phyloP scores from a whole-genome alignment of 371 early-diverging fungal genomes.

The Mucor plumbeus region DNA sequence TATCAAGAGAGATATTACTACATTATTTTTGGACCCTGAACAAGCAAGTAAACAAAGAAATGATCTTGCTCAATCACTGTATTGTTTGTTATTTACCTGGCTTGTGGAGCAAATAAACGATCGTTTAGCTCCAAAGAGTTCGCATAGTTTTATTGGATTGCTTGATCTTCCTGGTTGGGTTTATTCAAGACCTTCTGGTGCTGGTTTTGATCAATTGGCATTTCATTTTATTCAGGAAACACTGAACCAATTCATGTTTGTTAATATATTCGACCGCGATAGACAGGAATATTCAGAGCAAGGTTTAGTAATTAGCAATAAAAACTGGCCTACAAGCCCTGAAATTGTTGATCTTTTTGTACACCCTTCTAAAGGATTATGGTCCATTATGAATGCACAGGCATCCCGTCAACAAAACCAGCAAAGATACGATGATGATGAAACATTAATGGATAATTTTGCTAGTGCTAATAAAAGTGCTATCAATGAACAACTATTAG shows the following conservation, averaged over 20 bases:
- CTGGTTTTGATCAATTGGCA: constrained; percentile 75
- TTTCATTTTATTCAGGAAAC: constrained; percentile 85
- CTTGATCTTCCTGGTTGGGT: constrained; percentile 67
- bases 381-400: constrained; percentile 61
- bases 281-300: constrained; percentile 52
- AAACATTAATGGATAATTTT: constrained; percentile 38
- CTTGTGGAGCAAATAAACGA: constrained; percentile 85
- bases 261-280: constrained; percentile 64
- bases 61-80: constrained; percentile 76
- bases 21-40: constrained; percentile 79
- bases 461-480: constrained; percentile 45
- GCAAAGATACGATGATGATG: constrained; percentile 41
- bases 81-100: constrained; percentile 83
- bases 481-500: constrained; percentile 27
- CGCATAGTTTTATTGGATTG: constrained; percentile 70
- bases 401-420: constrained; percentile 40
- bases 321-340: constrained; percentile 36
- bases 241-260: constrained; percentile 65
- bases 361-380: constrained; percentile 57
- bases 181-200: constrained; percentile 1
- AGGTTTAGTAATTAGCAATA: constrained; percentile 47
- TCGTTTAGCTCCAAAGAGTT: constrained; percentile 65
- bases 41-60: constrained; percentile 79
- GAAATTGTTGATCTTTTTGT: constrained; percentile 46
- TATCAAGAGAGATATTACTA: constrained; percentile 83